Base-by-base conservation (phyloP, 441 rosid species). In the Dalechampia spathulata region DNA sequence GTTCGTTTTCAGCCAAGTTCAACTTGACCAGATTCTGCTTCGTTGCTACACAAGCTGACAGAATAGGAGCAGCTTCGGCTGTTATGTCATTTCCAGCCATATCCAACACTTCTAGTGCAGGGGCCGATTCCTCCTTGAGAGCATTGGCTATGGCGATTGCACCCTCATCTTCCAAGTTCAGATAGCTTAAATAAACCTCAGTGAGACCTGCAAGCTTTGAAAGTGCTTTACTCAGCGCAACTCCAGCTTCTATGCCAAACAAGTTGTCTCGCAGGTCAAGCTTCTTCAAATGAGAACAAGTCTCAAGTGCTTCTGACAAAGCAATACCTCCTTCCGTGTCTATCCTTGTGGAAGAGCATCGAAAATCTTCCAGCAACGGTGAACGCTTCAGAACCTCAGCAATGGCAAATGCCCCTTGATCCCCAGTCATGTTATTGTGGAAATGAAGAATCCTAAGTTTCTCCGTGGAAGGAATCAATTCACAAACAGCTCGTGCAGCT, bases 41-140 rank as follows among this genome's bases (percentile, higher is more conserved):
- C 3, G 61, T 66, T 49, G 70, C 77, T n/a, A 90, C 55, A 67
- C 96, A 93, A 28, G 81, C 77, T 17, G 83, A 76, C n/a, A 93
- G 42, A 38, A 55, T 30, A 7, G 92, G 65, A 68, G 83, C 80
- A 46, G 83, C 88, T 58, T 78, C 78, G 32, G 81, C 76, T 13
- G 97, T 83, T 65, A 90, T 75, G 49, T 93, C 96, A 72, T 93
- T 87, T 55, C 99, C 99, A 15, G 92, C 94, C 90, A 89, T 78
- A 42, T 89, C 99, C 64, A 89, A 52, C 52, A 89, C 85, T 75
- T 77, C 76, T 19, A 85, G 85, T 3, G 72, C 73, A 1, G 91
- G 77, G 36, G 82, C 87, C 17, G 92, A 78, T 59, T 79, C 90
- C 76, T 79, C 90, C 76, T 76, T 76, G 36, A 92, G 83, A 52